phyloP scores from a whole-genome alignment of 345 rosid species.

The Boechera retrofracta region DNA sequence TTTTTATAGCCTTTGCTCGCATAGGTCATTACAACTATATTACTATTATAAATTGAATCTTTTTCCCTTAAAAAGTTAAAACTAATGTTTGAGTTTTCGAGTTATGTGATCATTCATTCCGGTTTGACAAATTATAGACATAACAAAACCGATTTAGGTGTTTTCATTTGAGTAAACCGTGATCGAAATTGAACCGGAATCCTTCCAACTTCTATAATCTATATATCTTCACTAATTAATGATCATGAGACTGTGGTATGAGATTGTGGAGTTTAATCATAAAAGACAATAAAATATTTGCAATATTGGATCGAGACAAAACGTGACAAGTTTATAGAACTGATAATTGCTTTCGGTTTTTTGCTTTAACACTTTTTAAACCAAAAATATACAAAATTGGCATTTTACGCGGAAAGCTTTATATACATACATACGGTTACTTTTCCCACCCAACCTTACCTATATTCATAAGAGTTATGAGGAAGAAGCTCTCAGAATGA shows the following conservation, averaged over 20 bases:
- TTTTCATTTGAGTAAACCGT: background rate
- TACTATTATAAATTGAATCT: no score
- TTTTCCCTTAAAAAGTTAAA: no score
- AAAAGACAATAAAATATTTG: background rate
- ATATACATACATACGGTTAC: constrained; percentile 16
- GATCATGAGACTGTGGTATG: no score
- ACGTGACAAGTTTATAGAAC: constrained; percentile 22
- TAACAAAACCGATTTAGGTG: background rate
- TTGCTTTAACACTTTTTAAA: no score
- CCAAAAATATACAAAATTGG: background rate
- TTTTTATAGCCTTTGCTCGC: no score
- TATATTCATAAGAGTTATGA: constrained; percentile 28
- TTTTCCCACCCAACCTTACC: constrained; percentile 40
- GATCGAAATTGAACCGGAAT: background rate
- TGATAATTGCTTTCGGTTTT: constrained; percentile 10
- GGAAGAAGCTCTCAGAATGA: background rate
- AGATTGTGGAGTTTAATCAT: background rate
- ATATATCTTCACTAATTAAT: no score
- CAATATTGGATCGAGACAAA: constrained; percentile 8
- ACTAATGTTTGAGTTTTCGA: no score
- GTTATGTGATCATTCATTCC: no score
- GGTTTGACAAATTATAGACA: no score
- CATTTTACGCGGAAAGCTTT: constrained; percentile 41
- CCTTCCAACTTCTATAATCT: background rate
- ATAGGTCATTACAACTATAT: no score